Evolutionary conservation across 768 basidiomycete species (phyloP), one percentile per base, ranked within the genome.

Genomic region (Podaxis sp.): DNA sequence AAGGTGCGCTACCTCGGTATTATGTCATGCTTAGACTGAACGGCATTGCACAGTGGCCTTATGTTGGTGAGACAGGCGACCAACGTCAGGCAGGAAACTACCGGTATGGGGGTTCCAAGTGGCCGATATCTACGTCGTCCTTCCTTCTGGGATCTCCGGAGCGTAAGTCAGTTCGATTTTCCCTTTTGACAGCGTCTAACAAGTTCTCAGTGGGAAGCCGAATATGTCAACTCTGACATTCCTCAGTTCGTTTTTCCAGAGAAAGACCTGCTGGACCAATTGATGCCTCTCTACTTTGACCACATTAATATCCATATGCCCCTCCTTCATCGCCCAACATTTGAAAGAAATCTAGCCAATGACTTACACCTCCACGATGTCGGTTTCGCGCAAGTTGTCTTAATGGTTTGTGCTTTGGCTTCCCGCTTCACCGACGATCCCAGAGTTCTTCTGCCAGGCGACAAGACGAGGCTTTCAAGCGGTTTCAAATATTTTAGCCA

Each of bases 251-350:
- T 77, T 62, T 87, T 81, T 63, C 87, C 86, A 1, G 79, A 82
- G 2, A 65, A 67, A 2, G 81, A 84, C 55, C 75, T 94, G 12
- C 74, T 84, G 15, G 67, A 67, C 12, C 61, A 66, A 2, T 77
- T 94, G 30, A 73, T 91, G 53, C 73, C 81, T 15, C 72, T 84
- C 3, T 93, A 86, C 69, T 94, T 93, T 67, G 69, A 70, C 0
- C 67, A 80, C 40, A 60, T 82, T 55, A 87, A 92, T 63, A 62
- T 73, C 9, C 71, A 80, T 49, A 66, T 81, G 2, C 91, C 92
- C 0, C 72, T 93, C 4, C 73, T 95, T 3, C 92, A 93, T 68
- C 81, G 82, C 0, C 86, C 87, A 0, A 82, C 83, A 8, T 93
- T 93, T 65, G 77, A 85, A 60, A 74, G 75, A 17, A 77, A 80